Evolutionary conservation across 352 stramenopile species (phyloP).

Genomic region (Elongisporangium senticosum): DNA sequence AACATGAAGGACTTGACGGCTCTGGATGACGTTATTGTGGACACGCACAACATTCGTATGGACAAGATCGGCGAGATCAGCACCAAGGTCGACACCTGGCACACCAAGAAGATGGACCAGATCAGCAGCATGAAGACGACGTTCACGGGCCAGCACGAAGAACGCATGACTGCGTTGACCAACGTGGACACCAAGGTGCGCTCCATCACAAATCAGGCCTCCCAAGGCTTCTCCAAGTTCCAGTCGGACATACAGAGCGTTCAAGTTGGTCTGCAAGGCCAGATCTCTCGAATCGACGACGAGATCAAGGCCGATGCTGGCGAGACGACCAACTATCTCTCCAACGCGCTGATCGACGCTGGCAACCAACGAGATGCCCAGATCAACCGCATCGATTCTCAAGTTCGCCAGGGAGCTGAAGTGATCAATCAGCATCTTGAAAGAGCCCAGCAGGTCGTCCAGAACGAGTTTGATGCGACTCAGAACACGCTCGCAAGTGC

Average conservation of each 20-base stretch:
- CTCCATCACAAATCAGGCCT: constrained; percentile 5
- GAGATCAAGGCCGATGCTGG: neutral
- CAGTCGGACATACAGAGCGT: constrained; percentile 1
- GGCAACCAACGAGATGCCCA: neutral
- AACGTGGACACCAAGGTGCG: constrained; percentile 6
- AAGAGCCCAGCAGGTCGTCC: neutral
- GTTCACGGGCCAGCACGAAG: constrained; percentile 7
- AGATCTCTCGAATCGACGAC: neutral
- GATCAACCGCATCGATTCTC: neutral
- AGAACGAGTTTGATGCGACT: neutral
- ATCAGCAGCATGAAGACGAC: constrained; percentile 7
- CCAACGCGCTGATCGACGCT: neutral
- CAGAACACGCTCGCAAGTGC: neutral
- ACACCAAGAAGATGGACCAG: constrained; percentile 8
- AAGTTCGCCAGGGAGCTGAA: constrained; percentile 1
- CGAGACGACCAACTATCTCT: neutral
- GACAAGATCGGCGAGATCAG: constrained; percentile 4
- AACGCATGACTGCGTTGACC: constrained; percentile 2
- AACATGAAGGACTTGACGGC: neutral
- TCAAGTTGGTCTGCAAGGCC: neutral
- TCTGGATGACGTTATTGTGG: neutral
- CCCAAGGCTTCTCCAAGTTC: constrained; percentile 4
- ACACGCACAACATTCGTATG: neutral
- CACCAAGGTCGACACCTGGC: constrained; percentile 5
- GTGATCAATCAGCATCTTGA: constrained; percentile 2